Base-by-base conservation (phyloP, 2,329 filamentous ascomycete species). In the Paradendryphiella salina region DNA sequence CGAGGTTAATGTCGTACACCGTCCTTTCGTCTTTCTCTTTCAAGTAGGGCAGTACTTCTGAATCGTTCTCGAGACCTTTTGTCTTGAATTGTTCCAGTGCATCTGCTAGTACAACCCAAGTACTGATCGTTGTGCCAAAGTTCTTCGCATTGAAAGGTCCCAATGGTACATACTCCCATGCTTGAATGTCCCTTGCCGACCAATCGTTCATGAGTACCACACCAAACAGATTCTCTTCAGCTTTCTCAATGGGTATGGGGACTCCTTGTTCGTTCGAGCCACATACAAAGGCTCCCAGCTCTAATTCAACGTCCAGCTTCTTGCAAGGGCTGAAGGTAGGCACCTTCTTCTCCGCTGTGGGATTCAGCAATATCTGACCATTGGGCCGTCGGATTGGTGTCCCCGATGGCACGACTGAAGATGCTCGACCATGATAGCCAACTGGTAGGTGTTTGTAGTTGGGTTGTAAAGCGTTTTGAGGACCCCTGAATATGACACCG, bases 81-180 rank as follows among this genome's bases (percentile, higher is more conserved):
- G 77, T 74, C 29, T 80, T 76, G 73, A 87, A 88, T 0, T 84
- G 86, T 69, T 88, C 87, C 26, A 94, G 76, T 0, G 89, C 89
- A 66, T 92, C 88, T 26, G 85, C 80, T 10, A 90, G 76, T 3
- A 94, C 87, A 1, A 94, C 83, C 89, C 89, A 94, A 0, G 88
- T 82, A 53, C 85, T 88, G 60, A 94, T 87, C 0, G 82, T 88
- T 0, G 88, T 89, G 3, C 81, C 87, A 65, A 94, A 93, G 71
- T 92, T 93, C 80, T 95, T 94, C 18, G 84, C 80, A 55, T 89
- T 91, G 75, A 94, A 93, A 0, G 89, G 89, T 0, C 90, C 90
- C 6, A 93, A 75, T 0, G 90, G 90, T 7, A 92, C 81, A 60
- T 92, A 92, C 72, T 95, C 90, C 88, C 88, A 94, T 0, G 82